Percentiles rank a stretch among this genome's conserved stretches.
phyloP scores from a whole-genome alignment of 345 rosid species.

The Excoecaria agallocha region DNA sequence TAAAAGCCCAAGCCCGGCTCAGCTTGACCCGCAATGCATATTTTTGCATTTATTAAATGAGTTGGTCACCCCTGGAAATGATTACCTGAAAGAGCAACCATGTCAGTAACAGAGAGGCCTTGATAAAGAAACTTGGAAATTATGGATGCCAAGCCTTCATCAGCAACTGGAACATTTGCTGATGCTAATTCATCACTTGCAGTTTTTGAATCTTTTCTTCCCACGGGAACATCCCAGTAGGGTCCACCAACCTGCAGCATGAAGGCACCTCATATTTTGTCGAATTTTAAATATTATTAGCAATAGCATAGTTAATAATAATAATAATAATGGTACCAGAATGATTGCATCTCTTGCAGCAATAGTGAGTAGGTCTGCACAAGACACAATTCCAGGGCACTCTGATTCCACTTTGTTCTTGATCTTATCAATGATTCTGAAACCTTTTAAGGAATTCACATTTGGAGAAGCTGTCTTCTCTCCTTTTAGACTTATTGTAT shows the following conservation, averaged over 20 bases:
- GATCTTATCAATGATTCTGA: conserved; percentile 61
- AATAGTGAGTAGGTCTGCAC: conserved; percentile 85
- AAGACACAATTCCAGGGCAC: conserved; percentile 86
- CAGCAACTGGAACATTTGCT: conserved; percentile 56
- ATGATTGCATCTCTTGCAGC: conserved; percentile 89
- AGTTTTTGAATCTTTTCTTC: conserved; percentile 87
- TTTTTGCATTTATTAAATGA: too few species aligned
- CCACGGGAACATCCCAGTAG: conserved; percentile 88
- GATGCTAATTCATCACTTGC: conserved; percentile 52
- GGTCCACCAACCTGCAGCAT: conserved; percentile 82
- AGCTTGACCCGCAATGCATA: too few species aligned
- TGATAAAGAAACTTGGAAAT: conserved; percentile 61
- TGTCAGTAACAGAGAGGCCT: conserved; percentile 79
- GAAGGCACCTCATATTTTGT: too few species aligned
- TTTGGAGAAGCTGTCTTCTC: conserved; percentile 70
- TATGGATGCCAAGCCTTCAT: conserved; percentile 56
- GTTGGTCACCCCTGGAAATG: neutral
- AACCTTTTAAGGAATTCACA: conserved; percentile 59
- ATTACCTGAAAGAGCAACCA: conserved; percentile 81
- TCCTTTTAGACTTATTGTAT: conserved; percentile 58
- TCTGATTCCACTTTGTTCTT: conserved; percentile 88
- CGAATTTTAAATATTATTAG: too few species aligned
- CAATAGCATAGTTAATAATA: too few species aligned
- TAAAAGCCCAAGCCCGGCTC: too few species aligned
- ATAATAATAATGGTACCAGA: conserved; percentile 33